Base-by-base conservation (phyloP, 805 yeast genomes). In the Saturnispora besseyi region DNA sequence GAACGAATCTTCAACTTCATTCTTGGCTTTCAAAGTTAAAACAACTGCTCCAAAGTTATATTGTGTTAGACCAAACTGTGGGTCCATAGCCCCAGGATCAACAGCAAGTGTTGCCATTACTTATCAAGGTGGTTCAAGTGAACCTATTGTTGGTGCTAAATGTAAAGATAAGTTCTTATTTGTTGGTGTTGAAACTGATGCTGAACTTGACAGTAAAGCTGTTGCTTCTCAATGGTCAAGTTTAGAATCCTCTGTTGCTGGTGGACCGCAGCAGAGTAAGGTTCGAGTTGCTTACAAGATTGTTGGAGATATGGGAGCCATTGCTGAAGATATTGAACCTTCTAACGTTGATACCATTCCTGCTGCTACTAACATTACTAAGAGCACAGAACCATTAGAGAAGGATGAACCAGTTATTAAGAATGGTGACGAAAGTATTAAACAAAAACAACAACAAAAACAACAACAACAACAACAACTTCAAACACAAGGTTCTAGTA, bases 31-130 rank as follows among this genome's bases (percentile, higher is more conserved):
- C 76, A 93, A 93, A 72, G 97, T 93, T 63, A 93, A 91, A 72
- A 91, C 99, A 43, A 93, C 99, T 6, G 97, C 98, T 9, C 99
- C 99, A 53, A 90, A 87, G 67, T 74, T 87, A 67, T 77, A 90
- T 74, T 87, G 96, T 67, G 98, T 93, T 47, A 84, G 96, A 70
- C 99, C 99, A 55, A 93, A 90, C 67, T 91, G 97, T 52, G 80
- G 93, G 13, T 66, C 84, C 33, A 73, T 93, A 51, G 74, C 73
- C 29, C 90, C 98, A 12, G 93, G 95, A 33, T 77, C 78, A 56
- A 66, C 81, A 24, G 68, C 82, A 48, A 79, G 84, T 49, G 86
- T 93, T 48, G 78, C 90, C 44, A 83, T 93, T 59, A 87, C 88
- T 59, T 80, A 88, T 55, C 90, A 90, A 68, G 96, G 96, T 13